A percentile compares a stretch with the other conserved stretches of the same genome.
Evolutionary conservation across 2,329 filamentous ascomycete species (phyloP).

Genomic region (Alternaria sp.): DNA sequence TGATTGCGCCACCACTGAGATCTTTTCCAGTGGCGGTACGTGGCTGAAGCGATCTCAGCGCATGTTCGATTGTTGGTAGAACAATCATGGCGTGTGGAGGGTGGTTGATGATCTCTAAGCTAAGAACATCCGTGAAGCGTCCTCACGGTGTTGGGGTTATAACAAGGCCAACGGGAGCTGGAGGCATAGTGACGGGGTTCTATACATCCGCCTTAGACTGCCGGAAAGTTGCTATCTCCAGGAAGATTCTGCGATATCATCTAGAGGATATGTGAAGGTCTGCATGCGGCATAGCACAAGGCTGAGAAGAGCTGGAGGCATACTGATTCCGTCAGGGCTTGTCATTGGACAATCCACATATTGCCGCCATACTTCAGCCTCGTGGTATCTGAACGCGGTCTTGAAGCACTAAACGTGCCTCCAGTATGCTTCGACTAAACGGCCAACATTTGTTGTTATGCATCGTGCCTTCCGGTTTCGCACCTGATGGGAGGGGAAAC

Average conservation of each 20-base stretch:
- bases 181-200: not conserved
- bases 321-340: not conserved
- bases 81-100: not conserved
- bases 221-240: not conserved
- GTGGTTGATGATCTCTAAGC: accelerated
- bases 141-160: not conserved
- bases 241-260: not conserved
- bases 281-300: not conserved
- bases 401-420: not conserved
- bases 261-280: not conserved
- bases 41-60: too few relatives aligned
- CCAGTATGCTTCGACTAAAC: not conserved
- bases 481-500: accelerated
- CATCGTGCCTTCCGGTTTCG: not conserved
- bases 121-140: not conserved
- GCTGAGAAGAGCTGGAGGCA: not conserved
- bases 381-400: not conserved
- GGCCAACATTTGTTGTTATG: not conserved
- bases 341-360: not conserved
- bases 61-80: too few relatives aligned
- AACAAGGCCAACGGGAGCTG: not conserved
- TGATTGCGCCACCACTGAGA: not conserved
- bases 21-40: not conserved
- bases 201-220: accelerated
- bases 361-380: not conserved